Conservation (phyloP, 495 filamentous ascomycete species). For the Darksidea phi region DNA sequence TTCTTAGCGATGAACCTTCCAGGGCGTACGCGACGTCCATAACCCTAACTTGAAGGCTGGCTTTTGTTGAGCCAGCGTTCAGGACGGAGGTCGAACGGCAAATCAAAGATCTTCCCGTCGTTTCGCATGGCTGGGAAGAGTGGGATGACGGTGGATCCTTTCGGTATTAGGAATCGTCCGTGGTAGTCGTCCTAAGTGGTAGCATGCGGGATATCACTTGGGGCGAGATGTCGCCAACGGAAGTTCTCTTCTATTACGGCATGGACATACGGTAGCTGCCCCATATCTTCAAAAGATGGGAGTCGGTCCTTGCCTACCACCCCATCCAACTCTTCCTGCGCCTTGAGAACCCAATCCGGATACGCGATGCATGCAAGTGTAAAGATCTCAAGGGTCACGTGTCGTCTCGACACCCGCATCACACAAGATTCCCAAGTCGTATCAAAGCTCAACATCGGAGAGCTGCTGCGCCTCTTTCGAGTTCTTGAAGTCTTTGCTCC, state of each 20-base stretch:
- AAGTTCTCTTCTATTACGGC: conserved; percentile 17
- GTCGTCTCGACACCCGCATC: conserved; percentile 13
- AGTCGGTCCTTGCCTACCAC: conserved; percentile 7
- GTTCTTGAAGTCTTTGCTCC: conserved; percentile 13
- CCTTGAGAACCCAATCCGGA: not conserved
- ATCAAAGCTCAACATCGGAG: conserved; percentile 9
- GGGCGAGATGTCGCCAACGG: conserved; percentile 11
- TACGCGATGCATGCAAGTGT: conserved; percentile 3
- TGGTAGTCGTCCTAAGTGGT: conserved; percentile 13
- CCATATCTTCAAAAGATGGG: conserved; percentile 10
- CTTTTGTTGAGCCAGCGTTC: conserved; percentile 13
- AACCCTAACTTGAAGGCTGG: conserved; percentile 1
- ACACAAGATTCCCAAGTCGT: conserved; percentile 10
- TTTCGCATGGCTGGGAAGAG: not conserved
- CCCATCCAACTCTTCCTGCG: conserved; percentile 13
- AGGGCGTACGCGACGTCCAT: conserved; percentile 13
- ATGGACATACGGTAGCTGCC: conserved; percentile 12
- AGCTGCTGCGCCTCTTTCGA: conserved; percentile 8
- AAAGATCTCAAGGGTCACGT: not conserved
- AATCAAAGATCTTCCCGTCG: not conserved
- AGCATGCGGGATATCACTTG: conserved; percentile 12
- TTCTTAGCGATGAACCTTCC: conserved; percentile 17
- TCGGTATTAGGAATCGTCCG: conserved; percentile 14
- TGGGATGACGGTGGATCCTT: conserved; percentile 3
- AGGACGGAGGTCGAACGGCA: conserved; percentile 7